Evolutionary conservation across 2,329 filamentous ascomycete species (phyloP).

Genomic region (Amauroascus niger): DNA sequence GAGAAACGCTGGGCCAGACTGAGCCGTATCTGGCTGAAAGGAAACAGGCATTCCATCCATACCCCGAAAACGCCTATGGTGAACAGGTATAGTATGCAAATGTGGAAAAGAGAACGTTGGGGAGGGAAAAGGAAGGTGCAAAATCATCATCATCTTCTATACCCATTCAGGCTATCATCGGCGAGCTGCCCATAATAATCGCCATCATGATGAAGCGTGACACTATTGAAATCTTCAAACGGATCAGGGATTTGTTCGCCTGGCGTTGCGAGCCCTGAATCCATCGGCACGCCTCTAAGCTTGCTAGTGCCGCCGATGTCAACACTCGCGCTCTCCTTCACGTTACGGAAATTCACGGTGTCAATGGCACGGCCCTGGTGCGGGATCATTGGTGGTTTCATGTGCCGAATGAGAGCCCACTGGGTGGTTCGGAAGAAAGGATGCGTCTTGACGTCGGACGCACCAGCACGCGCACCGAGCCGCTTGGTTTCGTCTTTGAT

Average conservation of each 20-base stretch:
- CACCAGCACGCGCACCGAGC: constrained; percentile 84
- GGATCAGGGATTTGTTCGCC: constrained; percentile 68
- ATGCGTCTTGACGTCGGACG: constrained; percentile 91
- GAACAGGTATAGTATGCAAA: neutral
- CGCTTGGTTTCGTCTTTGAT: constrained; percentile 97
- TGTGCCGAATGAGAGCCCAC: constrained; percentile 93
- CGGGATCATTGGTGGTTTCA: constrained; percentile 95
- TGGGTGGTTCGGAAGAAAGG: constrained; percentile 93
- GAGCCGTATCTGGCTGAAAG: too few species aligned
- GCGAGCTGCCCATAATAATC: constrained; percentile 48
- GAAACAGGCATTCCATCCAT: neutral
- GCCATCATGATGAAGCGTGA: constrained; percentile 92
- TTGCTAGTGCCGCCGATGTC: constrained; percentile 46
- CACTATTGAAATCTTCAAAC: constrained; percentile 97
- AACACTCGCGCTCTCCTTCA: constrained; percentile 93
- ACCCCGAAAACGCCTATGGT: constrained; percentile 7
- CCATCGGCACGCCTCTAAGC: constrained; percentile 70
- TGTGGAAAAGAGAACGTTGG: neutral
- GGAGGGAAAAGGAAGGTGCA: neutral
- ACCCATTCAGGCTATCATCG: constrained; percentile 14
- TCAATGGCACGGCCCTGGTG: constrained; percentile 83
- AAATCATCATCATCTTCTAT: neutral
- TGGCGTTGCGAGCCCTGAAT: constrained; percentile 76
- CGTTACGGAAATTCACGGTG: constrained; percentile 93
- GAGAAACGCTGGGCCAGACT: neutral